Evolutionary conservation across 2,329 filamentous ascomycete species (phyloP).

Genomic region (Trichoderma gracile): DNA sequence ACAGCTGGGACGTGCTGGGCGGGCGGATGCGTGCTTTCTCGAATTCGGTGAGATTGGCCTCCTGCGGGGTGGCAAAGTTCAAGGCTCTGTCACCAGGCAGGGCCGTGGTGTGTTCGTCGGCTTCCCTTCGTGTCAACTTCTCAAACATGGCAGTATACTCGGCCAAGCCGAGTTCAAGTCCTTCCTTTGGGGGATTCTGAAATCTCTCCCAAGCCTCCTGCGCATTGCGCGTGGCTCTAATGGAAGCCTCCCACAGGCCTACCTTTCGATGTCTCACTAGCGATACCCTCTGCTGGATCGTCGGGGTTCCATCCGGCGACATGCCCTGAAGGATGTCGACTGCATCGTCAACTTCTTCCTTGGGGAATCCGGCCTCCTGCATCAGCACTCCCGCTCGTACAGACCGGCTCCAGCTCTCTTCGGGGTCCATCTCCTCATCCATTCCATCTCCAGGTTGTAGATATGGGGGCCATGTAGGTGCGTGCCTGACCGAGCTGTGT

Average conservation of each 20-base stretch:
- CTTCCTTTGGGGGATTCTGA: conserved; percentile 40
- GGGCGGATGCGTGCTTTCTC: conserved; percentile 64
- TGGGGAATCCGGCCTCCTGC: conserved; percentile 57
- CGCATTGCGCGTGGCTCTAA: conserved; percentile 60
- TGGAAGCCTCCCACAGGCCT: conserved; percentile 55
- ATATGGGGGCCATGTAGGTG: conserved; percentile 62
- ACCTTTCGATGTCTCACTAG: conserved; percentile 29
- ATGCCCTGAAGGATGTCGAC: conserved; percentile 57
- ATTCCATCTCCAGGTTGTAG: conserved; percentile 58
- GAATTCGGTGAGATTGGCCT: conserved; percentile 61
- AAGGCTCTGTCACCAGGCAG: conserved; percentile 63
- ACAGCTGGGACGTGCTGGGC: conserved; percentile 60
- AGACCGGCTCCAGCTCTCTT: conserved; percentile 56
- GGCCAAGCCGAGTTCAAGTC: conserved; percentile 39
- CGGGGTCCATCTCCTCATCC: conserved; percentile 54
- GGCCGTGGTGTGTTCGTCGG: conserved; percentile 32
- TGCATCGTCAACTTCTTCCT: conserved; percentile 48
- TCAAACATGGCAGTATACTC: conserved; percentile 63
- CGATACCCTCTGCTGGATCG: conserved; percentile 51
- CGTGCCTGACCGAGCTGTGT: conserved; percentile 50
- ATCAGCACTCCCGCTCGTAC: conserved; percentile 55
- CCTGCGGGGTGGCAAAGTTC: conserved; percentile 41
- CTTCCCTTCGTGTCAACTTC: conserved; percentile 49
- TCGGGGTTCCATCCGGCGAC: conserved; percentile 52
- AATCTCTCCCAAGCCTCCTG: conserved; percentile 62